These are phyloP conservation scores for Ceratobasidium papillatum DNA, from an alignment of 1,284 basidiomycete species.

Conservation along the genomic window DNA sequence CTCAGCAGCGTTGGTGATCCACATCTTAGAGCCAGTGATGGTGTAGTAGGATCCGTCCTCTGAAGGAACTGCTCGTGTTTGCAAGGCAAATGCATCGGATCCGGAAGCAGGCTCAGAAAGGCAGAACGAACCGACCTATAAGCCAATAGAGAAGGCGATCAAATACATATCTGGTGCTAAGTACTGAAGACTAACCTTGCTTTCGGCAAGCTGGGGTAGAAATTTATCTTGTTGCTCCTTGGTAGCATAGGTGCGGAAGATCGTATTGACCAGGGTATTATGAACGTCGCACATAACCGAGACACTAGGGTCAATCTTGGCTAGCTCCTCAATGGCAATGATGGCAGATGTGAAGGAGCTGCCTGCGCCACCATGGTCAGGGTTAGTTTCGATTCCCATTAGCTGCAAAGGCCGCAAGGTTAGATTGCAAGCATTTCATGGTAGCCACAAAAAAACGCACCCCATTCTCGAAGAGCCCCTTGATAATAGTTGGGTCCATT, in stretches of 20 bases:
- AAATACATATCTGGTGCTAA: not conserved
- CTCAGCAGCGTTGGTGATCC: conserved; percentile 99
- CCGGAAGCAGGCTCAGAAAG: conserved; percentile 93
- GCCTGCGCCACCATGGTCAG: conserved; percentile 86
- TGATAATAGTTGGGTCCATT: conserved; percentile 92
- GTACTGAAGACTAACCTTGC: conserved; percentile 64
- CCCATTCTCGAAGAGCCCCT: conserved; percentile 94
- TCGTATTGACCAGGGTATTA: conserved; percentile 97
- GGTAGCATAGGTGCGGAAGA: conserved; percentile 87
- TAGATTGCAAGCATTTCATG: not conserved
- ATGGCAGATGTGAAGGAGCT: conserved; percentile 95
- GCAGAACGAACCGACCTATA: conserved; percentile 95
- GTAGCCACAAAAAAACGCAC: conserved; percentile 58
- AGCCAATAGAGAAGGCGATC: conserved; percentile 23
- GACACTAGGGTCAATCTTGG: conserved; percentile 95
- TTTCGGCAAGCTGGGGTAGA: conserved; percentile 83
- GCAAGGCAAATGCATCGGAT: conserved; percentile 96
- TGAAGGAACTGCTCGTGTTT: conserved; percentile 79
- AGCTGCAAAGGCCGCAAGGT: conserved; percentile 60
- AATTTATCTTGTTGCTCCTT: conserved; percentile 89
- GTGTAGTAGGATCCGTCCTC: conserved; percentile 86
- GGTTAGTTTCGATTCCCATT: conserved; percentile 95
- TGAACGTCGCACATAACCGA: conserved; percentile 98
- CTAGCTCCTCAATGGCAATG: conserved; percentile 96
- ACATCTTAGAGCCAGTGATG: conserved; percentile 96